These are phyloP conservation scores for Gryganskiella cystojenkinii DNA, from an alignment of 192 early-diverging fungal genomes.

Conservation along the genomic window DNA sequence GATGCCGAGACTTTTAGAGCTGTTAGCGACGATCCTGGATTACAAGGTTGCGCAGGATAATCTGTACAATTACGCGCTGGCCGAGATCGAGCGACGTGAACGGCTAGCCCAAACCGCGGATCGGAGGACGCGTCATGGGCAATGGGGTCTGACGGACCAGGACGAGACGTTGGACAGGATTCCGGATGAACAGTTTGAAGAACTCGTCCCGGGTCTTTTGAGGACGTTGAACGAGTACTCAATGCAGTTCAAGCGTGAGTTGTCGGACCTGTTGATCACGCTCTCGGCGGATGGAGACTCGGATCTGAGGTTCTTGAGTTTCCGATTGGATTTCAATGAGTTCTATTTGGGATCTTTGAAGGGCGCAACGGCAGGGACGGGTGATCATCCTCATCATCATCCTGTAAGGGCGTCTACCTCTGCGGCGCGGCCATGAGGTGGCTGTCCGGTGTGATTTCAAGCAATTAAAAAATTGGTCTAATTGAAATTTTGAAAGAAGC, in stretches of 20 bases:
- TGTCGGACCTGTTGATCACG: conserved; percentile 63
- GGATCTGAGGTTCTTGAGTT: conserved; percentile 77
- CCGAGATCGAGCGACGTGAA: conserved; percentile 51
- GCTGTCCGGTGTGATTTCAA: too few species aligned
- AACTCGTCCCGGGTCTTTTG: conserved; percentile 53
- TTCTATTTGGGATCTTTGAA: conserved; percentile 59
- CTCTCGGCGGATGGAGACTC: conserved; percentile 74
- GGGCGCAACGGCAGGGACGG: conserved; percentile 2
- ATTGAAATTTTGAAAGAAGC: too few species aligned
- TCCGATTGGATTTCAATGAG: conserved; percentile 87
- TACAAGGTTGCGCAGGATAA: conserved; percentile 69
- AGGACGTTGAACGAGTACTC: conserved; percentile 55
- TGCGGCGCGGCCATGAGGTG: too few species aligned
- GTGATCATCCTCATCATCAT: too few species aligned
- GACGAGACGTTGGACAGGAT: conserved; percentile 45
- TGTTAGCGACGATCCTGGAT: conserved; percentile 74
- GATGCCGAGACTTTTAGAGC: conserved; percentile 56
- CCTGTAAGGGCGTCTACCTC: too few species aligned
- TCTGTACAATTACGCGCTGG: conserved; percentile 56
- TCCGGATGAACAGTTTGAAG: conserved; percentile 41
- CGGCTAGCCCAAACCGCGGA: conserved; percentile 41
- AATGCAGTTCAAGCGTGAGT: conserved; percentile 59
- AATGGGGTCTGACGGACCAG: conserved; percentile 41
- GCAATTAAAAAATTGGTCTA: too few species aligned
- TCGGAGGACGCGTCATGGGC: conserved; percentile 47